Percentiles rank a stretch among this genome's conserved stretches.
phyloP scores from a whole-genome alignment of 371 early-diverging fungal genomes.

The Rhizopus sp. region DNA sequence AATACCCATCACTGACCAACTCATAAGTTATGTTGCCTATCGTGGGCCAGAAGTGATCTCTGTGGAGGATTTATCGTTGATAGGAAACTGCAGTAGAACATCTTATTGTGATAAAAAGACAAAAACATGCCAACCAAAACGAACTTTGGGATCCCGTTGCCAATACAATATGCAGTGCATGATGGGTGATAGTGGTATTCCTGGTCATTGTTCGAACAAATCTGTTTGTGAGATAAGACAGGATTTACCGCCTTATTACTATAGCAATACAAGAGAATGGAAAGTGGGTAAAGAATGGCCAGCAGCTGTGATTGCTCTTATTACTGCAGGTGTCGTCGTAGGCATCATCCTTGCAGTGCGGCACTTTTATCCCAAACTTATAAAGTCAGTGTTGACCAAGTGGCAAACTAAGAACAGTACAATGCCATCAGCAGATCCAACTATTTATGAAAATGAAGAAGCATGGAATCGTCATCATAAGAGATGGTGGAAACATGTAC shows the following conservation, averaged over 20 bases:
- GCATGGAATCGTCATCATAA: conserved; percentile 24
- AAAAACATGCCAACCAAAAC: conserved; percentile 49
- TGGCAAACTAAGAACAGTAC: conserved; percentile 36
- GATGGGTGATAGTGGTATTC: conserved; percentile 37
- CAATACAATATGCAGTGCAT: conserved; percentile 46
- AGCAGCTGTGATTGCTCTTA: conserved; percentile 33
- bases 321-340: conserved; percentile 37
- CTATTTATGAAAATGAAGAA: conserved; percentile 19
- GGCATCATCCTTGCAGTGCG: conserved; percentile 34
- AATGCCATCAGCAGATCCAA: not conserved
- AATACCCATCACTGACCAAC: conserved; percentile 44
- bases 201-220: conserved; percentile 43
- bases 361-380: conserved; percentile 31
- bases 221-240: conserved; percentile 33
- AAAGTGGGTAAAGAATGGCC: conserved; percentile 49
- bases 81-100: conserved; percentile 49
- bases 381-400: conserved; percentile 32
- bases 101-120: conserved; percentile 48
- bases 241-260: conserved; percentile 41
- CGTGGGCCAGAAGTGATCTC: conserved; percentile 46
- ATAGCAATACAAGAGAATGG: conserved; percentile 35
- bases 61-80: conserved; percentile 36
- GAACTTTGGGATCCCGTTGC: conserved; percentile 36
- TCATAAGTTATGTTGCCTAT: conserved; percentile 43
- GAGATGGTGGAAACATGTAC: conserved; percentile 43